Percentiles rank a stretch among this genome's conserved stretches.
These are phyloP conservation scores for Leccinum pachyderme DNA, from an alignment of 1,284 basidiomycete genomes.

Conservation along the genomic window DNA sequence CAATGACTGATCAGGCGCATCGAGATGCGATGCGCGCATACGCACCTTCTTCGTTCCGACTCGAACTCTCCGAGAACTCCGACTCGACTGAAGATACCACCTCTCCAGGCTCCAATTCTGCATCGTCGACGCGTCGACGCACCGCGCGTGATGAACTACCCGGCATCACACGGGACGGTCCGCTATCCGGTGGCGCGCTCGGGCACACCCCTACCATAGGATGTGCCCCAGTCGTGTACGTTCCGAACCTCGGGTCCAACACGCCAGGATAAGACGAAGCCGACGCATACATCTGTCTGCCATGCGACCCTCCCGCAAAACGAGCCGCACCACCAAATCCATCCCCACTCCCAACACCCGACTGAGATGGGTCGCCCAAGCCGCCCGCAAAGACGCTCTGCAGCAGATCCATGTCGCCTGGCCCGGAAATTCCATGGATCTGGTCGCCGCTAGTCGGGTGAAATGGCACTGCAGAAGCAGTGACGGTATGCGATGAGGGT, in stretches of 20 bases:
- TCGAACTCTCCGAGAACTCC: constrained; percentile 28
- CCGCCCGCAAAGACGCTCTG: constrained; percentile 10
- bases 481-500: neutral
- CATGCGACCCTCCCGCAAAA: neutral
- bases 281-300: constrained; percentile 1
- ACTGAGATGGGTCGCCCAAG: constrained; percentile 21
- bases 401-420: constrained; percentile 18
- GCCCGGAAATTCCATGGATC: constrained; percentile 18
- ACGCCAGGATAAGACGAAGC: constrained; percentile 10
- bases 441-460: constrained; percentile 12
- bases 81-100: constrained; percentile 27
- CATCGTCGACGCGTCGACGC: neutral
- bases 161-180: constrained; percentile 4
- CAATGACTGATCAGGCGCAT: neutral
- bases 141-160: neutral
- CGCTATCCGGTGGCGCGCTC: neutral
- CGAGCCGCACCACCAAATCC: constrained; percentile 20
- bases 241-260: constrained; percentile 14
- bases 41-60: constrained; percentile 24
- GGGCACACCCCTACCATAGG: neutral
- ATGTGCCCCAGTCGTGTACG: neutral
- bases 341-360: constrained; percentile 17
- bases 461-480: neutral
- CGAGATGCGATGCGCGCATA: neutral
- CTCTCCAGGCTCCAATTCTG: constrained; percentile 27